A percentile compares a stretch with the other conserved stretches of the same genome.
Evolutionary conservation across 495 filamentous ascomycete genomes (phyloP).

Genomic region (Pseudevernia furfuracea): DNA sequence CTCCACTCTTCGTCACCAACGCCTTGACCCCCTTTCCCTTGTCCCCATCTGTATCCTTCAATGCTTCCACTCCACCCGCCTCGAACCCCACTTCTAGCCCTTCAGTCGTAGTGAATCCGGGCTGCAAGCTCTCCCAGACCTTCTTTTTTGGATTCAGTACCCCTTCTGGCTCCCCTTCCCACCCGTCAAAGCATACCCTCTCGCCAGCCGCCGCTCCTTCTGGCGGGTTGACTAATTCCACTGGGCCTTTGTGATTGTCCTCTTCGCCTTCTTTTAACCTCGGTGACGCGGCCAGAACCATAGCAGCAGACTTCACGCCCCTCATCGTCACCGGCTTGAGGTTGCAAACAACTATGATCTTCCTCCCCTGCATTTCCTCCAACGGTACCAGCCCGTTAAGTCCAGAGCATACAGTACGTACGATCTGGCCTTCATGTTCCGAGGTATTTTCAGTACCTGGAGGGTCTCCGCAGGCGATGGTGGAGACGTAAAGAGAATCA

Average conservation of each 20-base stretch:
- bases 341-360: conserved; percentile 92
- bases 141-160: conserved; percentile 98
- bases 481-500: conserved; percentile 90
- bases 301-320: conserved; percentile 87
- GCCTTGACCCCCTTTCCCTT: conserved; percentile 58
- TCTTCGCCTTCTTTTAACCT: conserved; percentile 64
- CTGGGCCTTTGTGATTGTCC: conserved; percentile 79
- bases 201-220: conserved; percentile 72
- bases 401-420: conserved; percentile 92
- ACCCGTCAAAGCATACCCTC: conserved; percentile 87
- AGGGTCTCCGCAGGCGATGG: conserved; percentile 90
- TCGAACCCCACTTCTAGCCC: conserved; percentile 73
- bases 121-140: conserved; percentile 92
- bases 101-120: conserved; percentile 82
- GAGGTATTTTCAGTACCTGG: conserved; percentile 78
- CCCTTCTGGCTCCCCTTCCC: conserved; percentile 81
- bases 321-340: conserved; percentile 98
- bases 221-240: conserved; percentile 87
- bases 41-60: conserved; percentile 50
- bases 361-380: conserved; percentile 91
- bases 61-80: conserved; percentile 50
- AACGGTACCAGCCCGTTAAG: conserved; percentile 87
- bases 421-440: conserved; percentile 78
- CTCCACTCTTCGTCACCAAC: conserved; percentile 62
- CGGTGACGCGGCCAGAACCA: conserved; percentile 94